Evolutionary conservation across 495 filamentous ascomycete species (phyloP).

Genomic region (Baudoinia panamericana): DNA sequence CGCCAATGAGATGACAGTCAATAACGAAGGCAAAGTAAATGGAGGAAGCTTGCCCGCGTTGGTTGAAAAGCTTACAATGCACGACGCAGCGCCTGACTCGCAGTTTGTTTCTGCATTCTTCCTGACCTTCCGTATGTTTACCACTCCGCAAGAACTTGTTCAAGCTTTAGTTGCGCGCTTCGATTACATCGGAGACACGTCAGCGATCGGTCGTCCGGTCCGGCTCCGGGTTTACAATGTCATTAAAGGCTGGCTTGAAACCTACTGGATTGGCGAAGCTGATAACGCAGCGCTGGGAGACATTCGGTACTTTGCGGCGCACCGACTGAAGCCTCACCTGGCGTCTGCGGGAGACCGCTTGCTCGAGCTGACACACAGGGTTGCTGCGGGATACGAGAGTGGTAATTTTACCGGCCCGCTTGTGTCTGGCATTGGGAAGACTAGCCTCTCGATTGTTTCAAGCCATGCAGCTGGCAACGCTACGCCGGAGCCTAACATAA

Average conservation of each 20-base stretch:
- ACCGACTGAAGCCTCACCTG: slow-evolving; percentile 49
- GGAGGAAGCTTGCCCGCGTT: slow-evolving; percentile 84
- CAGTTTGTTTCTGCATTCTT: slow-evolving; percentile 93
- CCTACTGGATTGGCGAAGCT: slow-evolving; percentile 75
- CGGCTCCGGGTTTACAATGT: slow-evolving; percentile 88
- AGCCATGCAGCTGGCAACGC: slow-evolving; percentile 53
- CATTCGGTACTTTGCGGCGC: slow-evolving; percentile 67
- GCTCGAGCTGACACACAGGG: slow-evolving; percentile 64
- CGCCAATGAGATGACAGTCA: slow-evolving; percentile 78
- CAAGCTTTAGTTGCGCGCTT: slow-evolving; percentile 76
- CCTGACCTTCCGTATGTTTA: slow-evolving; percentile 92
- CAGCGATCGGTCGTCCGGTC: slow-evolving; percentile 60
- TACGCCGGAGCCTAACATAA: slow-evolving; percentile 53
- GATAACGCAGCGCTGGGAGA: slow-evolving; percentile 62
- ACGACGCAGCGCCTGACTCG: slow-evolving; percentile 84
- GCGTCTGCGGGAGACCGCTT: slow-evolving; percentile 70
- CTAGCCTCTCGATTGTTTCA: slow-evolving; percentile 56
- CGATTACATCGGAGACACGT: slow-evolving; percentile 72
- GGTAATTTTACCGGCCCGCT: slow-evolving; percentile 74
- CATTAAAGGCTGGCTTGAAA: slow-evolving; percentile 95
- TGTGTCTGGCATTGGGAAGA: slow-evolving; percentile 80
- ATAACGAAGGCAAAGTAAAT: slow-evolving; percentile 89
- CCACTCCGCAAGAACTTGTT: slow-evolving; percentile 66
- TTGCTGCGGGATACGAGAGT: slow-evolving; percentile 47
- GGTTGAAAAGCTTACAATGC: slow-evolving; percentile 84